These are phyloP conservation scores for Stylosanthes scabra DNA, from an alignment of 331 rosid species.

Conservation along the genomic window DNA sequence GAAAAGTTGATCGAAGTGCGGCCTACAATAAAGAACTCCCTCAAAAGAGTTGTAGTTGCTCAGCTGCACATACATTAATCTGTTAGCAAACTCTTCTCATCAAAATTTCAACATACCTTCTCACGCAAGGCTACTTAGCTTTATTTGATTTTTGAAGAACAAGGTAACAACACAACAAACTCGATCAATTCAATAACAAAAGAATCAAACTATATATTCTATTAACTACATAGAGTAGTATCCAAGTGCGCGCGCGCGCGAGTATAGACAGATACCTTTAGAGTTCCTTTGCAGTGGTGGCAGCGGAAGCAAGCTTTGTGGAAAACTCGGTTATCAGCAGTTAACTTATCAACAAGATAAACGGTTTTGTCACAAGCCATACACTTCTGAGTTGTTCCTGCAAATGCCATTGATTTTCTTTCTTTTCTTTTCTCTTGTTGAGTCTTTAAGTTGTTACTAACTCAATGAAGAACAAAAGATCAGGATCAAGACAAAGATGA, in stretches of 20 bases:
- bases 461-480: constrained; percentile 19
- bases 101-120: not conserved
- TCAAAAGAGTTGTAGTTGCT: constrained; percentile 99
- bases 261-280: constrained; percentile 63
- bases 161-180: too few relatives aligned
- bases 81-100: not conserved
- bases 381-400: constrained; percentile 99
- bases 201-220: too few relatives aligned
- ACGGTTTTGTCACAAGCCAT: constrained; percentile 99
- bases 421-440: constrained; percentile 29
- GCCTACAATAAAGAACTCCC: constrained; percentile 97
- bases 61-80: constrained; percentile 63
- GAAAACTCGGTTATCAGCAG: constrained; percentile 89
- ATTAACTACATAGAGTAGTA: too few relatives aligned
- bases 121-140: too few relatives aligned
- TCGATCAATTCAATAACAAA: too few relatives aligned
- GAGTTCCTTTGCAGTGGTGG: constrained; percentile 99
- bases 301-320: constrained; percentile 99
- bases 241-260: too few relatives aligned
- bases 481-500: constrained; percentile 41
- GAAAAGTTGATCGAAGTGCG: constrained; percentile 93
- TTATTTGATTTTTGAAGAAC: too few relatives aligned
- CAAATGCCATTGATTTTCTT: constrained; percentile 78
- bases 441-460: constrained; percentile 30
- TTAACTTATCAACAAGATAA: constrained; percentile 92